Base-by-base conservation (phyloP, 805 yeast genomes). In the Saccharomycopsis sp. region DNA sequence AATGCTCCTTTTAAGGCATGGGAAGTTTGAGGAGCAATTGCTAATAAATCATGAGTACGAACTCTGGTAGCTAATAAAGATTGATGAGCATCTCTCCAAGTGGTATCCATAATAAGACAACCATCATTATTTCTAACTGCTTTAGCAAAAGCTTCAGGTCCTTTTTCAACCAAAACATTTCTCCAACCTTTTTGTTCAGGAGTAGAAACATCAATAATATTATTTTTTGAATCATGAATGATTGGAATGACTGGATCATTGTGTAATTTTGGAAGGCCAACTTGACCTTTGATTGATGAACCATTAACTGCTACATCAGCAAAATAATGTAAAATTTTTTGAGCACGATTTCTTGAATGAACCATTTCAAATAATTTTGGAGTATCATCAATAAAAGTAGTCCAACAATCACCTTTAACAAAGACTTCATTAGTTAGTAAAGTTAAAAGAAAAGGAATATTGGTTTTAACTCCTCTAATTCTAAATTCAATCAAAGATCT, bases 31-130 rank as follows among this genome's bases (percentile, higher is more conserved):
- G 87, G 88, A 18, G 98, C 99, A 66, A 92, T 85, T 52, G 87
- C 82, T 39, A 80, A 67, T 56, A 92, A 67, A 63, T 92, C 99
- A 52, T 83, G 73, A 19, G 98, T 92, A 66, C 99, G 79, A 29
- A 92, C 94, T 65, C 98, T 82, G 31, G 99, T 92, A 8, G 99
- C 99, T 56, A 92, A 71, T 52, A 92, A 67, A 19, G 96, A 88
- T 70, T 92, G 99, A 66, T 92, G 98, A 28, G 98, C 98, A 64
- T 92, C 99, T 77, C 99, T 86, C 99, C 99, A 92, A 8, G 99
- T 92, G 41, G 99, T 92, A 62, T 92, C 99, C 85, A 94, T 92
- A 54, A 92, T 66, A 61, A 92, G 69, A 51, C 95, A 79, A 55
- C 98, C 98, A 40, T 84, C 67, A 64, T 76, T 78, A 14, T 66